Base-by-base conservation (phyloP, 2,329 filamentous ascomycete genomes). In the Pleoardoris graminearum region DNA sequence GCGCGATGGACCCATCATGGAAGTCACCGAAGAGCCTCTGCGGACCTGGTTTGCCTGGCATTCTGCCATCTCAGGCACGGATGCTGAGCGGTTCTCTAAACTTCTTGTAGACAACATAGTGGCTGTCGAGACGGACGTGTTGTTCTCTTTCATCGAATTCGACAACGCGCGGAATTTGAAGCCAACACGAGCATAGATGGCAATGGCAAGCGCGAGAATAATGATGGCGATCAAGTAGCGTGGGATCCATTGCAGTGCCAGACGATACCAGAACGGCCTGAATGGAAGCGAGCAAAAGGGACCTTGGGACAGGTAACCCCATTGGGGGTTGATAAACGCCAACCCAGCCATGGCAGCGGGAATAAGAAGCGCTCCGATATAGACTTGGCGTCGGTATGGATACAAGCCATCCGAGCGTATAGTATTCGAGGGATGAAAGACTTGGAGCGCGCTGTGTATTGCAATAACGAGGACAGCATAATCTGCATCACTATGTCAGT, bases 401-500 rank as follows among this genome's bases (percentile, higher is more conserved):
- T 89, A 89, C 0, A 93, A 78, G 0, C 88, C 88, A 39, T 85
- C 83, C 54, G 82, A 77, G 2, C 82, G 80, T 41, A 53, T 66
- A 39, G 36, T 63, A 12, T 65, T 64, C 1, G 66, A 66, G 0
- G 85, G 83, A 19, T 81, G 80, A 59, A 91, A 85, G 47, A 93
- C 86, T 69, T 88, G 89, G 10, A 91, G 74, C 2, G 83, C 84
- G 44, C 86, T 88, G 67, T 93, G 89, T 7, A 90, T 66, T 16
- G 88, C 86, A 62, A 93, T 90, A 51, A 90, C 79, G 12, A 91
- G 77, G 14, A 90, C 85, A 8, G 87, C 83, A 50, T 88, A 79
- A 64, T 93, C 89, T 76, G 41, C 17, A 17, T 36, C 8, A 12
- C 44, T 14, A 19, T 21, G 25, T 55, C 16, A 41, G 52, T 33